Evolutionary conservation across 495 filamentous ascomycete genomes (phyloP), one percentile per base, ranked within the genome.

Genomic region (Physcia stellaris): DNA sequence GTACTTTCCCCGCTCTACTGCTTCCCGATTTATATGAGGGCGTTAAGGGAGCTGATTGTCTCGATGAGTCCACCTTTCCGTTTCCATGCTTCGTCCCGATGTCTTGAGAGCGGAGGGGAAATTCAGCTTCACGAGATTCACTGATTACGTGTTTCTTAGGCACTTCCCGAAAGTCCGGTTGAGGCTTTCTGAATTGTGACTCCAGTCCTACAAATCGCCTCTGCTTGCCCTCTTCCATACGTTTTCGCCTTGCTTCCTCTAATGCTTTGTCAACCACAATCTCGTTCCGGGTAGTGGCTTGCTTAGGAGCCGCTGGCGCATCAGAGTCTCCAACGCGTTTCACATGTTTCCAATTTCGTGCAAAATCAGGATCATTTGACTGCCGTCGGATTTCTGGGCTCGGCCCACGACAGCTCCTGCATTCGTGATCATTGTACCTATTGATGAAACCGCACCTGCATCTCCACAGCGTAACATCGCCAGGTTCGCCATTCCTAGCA

Each of bases 181-280:
- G 26, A n/a, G n/a, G n/a, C n/a, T n/a, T n/a, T n/a, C n/a, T n/a
- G n/a, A n/a, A n/a, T n/a, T n/a, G n/a, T n/a, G n/a, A n/a, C n/a
- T n/a, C n/a, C 13, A 28, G 24, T 28, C 35, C 30, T 13, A 43
- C 41, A 34, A 34, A 51, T 32, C 24, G 20, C 20, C 40, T 45
- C 35, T 37, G 27, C 21, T 34, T 44, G 12, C 40, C 40, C 17
- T 21, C 30, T 21, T 46, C 39, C 26, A 48, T 20, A 6, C 41
- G 24, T 17, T 16, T 19, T 19, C 20, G 16, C 10, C 32, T 39
- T 26, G 37, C 44, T 33, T 20, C 47, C 24, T 51, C 45, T 12
- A 32, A 18, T 21, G 31, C 37, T 35, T 18, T 30, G 26, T 37
- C 38, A 19, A 19, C 27, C 23, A 17, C 12, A 7, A 32, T n/a